Evolutionary conservation across 768 basidiomycete species (phyloP).

Genomic region (Auricularia cornea): DNA sequence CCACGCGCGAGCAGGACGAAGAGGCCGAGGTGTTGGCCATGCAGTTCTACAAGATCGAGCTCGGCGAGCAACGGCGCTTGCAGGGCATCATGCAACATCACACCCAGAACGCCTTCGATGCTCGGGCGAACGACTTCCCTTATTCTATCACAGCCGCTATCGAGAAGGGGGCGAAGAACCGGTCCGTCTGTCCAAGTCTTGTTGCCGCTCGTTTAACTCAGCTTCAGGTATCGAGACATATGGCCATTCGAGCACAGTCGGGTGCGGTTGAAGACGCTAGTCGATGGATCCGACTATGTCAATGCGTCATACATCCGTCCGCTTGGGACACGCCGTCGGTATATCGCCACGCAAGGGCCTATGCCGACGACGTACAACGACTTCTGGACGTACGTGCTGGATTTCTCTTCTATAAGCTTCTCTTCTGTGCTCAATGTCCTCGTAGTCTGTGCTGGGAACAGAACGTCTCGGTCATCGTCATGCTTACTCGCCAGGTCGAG

Average conservation of each 20-base stretch:
- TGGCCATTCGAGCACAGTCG: slow-evolving; percentile 97
- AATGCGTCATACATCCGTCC: slow-evolving; percentile 94
- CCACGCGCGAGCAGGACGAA: slow-evolving; percentile 46
- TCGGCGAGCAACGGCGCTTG: slow-evolving; percentile 81
- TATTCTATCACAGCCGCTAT: slow-evolving; percentile 94
- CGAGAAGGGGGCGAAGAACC: slow-evolving; percentile 89
- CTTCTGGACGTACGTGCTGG: slow-evolving; percentile 78
- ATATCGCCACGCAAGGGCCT: slow-evolving; percentile 96
- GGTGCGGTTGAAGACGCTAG: slow-evolving; percentile 51
- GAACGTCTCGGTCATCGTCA: slow-evolving; percentile 88
- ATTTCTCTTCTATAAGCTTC: not conserved
- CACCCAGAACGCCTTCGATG: slow-evolving; percentile 40
- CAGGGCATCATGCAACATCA: slow-evolving; percentile 92
- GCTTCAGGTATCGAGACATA: slow-evolving; percentile 78
- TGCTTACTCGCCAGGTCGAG: slow-evolving; percentile 91
- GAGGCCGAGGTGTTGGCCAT: slow-evolving; percentile 75
- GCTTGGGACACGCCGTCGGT: slow-evolving; percentile 67
- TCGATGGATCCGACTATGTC: slow-evolving; percentile 51
- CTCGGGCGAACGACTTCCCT: slow-evolving; percentile 43
- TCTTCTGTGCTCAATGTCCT: not conserved
- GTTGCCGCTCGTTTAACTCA: not conserved
- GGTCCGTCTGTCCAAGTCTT: slow-evolving; percentile 36
- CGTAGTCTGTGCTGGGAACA: slow-evolving; percentile 85
- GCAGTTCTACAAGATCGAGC: slow-evolving; percentile 90
- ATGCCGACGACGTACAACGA: slow-evolving; percentile 81